Conservation (phyloP, 2,329 filamentous ascomycete genomes). For the Aspergillus felis region DNA sequence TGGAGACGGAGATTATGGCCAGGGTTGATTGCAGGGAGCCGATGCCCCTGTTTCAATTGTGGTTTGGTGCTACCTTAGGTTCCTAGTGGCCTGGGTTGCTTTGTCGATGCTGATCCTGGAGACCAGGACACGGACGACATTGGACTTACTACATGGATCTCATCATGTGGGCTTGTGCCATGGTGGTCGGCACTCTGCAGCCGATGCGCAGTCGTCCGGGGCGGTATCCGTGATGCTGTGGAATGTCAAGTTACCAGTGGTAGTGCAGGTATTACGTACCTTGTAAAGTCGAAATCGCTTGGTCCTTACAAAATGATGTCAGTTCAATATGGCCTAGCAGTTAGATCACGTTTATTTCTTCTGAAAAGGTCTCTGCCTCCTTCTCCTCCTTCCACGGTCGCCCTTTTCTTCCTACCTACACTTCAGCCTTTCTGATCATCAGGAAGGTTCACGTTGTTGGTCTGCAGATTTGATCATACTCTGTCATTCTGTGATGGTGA, state of each 20-base stretch:
- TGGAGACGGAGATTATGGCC: neutral
- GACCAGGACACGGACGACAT: too few relatives aligned
- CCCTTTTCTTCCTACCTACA: conserved; percentile 10
- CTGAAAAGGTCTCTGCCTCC: conserved; percentile 1
- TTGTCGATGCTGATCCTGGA: neutral
- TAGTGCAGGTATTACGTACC: conserved; percentile 12
- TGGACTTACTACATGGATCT: neutral
- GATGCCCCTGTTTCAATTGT: neutral
- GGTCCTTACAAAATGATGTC: conserved; percentile 13
- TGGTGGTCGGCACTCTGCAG: neutral
- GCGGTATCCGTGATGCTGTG: conserved; percentile 7
- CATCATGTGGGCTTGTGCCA: neutral
- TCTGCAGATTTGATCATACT: neutral
- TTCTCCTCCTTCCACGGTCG: conserved; percentile 3
- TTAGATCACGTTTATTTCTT: neutral
- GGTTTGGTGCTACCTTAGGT: neutral
- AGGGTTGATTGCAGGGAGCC: neutral
- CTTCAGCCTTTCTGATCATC: neutral
- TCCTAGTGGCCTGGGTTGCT: neutral
- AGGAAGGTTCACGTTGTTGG: neutral
- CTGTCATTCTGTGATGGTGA: neutral
- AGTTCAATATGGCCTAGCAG: conserved; percentile 6
- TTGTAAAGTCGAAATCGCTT: neutral
- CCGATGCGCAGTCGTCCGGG: neutral
- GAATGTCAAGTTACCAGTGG: conserved; percentile 12